Evolutionary conservation across 1,139 yeast genomes (phyloP).

Genomic region (Taiozyma sp.): DNA sequence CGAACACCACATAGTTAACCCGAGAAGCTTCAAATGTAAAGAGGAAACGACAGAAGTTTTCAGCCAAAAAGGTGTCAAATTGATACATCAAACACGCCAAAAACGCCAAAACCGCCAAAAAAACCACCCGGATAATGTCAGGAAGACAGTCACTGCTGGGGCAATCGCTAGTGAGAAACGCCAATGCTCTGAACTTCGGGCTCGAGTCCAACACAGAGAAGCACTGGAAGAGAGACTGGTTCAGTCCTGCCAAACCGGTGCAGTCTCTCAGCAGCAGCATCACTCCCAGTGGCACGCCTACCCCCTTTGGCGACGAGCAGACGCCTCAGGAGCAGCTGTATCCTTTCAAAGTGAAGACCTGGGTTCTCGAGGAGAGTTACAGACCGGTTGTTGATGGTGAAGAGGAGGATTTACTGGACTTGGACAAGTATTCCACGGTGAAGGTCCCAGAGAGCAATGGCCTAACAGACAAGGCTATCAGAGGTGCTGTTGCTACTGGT

Average conservation of each 20-base stretch:
- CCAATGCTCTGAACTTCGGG: conserved; percentile 21
- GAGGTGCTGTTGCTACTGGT: conserved; percentile 57
- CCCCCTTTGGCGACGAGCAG: conserved; percentile 24
- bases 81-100: neutral
- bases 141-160: conserved; percentile 32
- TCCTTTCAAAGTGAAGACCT: conserved; percentile 37
- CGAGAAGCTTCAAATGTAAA: too few relatives aligned
- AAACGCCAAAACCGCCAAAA: too few relatives aligned
- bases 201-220: conserved; percentile 22
- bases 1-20: neutral
- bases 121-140: conserved; percentile 10
- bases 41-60: too few relatives aligned
- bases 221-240: conserved; percentile 35
- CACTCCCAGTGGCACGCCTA: conserved; percentile 28
- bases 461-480: conserved; percentile 51
- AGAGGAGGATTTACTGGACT: conserved; percentile 33
- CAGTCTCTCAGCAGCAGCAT: conserved; percentile 14
- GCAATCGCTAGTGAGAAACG: conserved; percentile 31
- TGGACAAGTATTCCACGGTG: conserved; percentile 21
- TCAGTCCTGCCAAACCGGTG: conserved; percentile 25
- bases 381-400: conserved; percentile 32
- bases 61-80: conserved; percentile 2
- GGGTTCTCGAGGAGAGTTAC: conserved; percentile 34
- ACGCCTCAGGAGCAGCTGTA: conserved; percentile 22
- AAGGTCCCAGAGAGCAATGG: conserved; percentile 25